phyloP scores from a whole-genome alignment of 1,284 basidiomycete genomes.

The Trichosporon sp. region DNA sequence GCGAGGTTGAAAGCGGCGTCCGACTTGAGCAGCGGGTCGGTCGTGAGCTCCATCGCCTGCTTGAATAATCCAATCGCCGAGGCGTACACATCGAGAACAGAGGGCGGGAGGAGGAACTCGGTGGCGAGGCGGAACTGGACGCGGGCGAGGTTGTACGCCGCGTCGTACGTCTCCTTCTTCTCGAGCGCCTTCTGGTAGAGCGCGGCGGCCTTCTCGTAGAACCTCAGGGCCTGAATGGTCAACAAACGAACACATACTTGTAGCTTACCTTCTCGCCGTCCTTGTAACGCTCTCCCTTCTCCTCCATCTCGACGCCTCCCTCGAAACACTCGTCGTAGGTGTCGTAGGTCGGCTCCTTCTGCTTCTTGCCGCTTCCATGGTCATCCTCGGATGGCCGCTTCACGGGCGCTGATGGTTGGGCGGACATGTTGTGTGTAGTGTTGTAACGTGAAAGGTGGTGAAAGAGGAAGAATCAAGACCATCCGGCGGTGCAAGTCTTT shows the following conservation, averaged over 20 bases:
- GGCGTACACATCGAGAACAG: conserved; percentile 31
- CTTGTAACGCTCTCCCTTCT: conserved; percentile 57
- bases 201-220: conserved; percentile 53
- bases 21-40: conserved; percentile 40
- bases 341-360: conserved; percentile 51
- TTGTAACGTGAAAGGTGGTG: conserved; percentile 1
- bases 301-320: conserved; percentile 56
- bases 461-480: background rate
- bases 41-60: conserved; percentile 39
- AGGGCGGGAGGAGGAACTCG: conserved; percentile 52
- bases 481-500: background rate
- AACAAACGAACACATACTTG: conserved; percentile 4
- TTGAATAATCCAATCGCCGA: conserved; percentile 46
- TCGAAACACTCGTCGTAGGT: conserved; percentile 56
- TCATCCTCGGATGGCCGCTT: conserved; percentile 27
- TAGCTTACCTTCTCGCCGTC: conserved; percentile 54
- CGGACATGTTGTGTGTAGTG: conserved; percentile 8
- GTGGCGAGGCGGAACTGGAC: conserved; percentile 51
- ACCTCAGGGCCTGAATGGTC: conserved; percentile 46
- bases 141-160: conserved; percentile 57
- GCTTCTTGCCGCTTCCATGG: conserved; percentile 38
- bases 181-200: conserved; percentile 52
- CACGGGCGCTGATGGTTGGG: conserved; percentile 23
- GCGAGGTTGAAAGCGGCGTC: conserved; percentile 56
- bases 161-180: conserved; percentile 45